Conservation (phyloP, 2,329 filamentous ascomycete species). For the Neophaeococcomyces aloes region DNA sequence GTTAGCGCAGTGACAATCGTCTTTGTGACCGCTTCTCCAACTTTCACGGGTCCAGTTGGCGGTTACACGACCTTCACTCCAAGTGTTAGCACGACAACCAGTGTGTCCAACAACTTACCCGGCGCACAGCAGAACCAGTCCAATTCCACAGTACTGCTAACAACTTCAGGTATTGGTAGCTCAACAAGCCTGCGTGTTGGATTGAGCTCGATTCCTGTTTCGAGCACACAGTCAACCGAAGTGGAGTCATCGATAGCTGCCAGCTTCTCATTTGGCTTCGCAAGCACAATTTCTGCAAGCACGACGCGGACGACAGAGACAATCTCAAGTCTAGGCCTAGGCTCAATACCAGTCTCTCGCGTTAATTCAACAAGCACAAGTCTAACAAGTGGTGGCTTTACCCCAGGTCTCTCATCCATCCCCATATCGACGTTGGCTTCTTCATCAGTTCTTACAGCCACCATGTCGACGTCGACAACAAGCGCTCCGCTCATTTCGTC, state of each 20-base stretch:
- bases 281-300: not conserved
- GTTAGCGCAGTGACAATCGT: constrained; percentile 26
- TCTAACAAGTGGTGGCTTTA: not conserved
- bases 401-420: constrained; percentile 2
- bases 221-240: no score
- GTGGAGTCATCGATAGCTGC: not conserved
- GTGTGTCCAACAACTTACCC: no score
- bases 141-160: not conserved
- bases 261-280: not conserved
- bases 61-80: constrained; percentile 33
- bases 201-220: no score
- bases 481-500: not conserved
- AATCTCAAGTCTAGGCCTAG: not conserved
- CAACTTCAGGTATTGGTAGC: not conserved
- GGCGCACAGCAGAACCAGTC: constrained; percentile 7
- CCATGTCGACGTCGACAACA: not conserved
- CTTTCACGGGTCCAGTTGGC: constrained; percentile 40
- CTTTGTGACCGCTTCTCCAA: constrained; percentile 42
- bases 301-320: not conserved
- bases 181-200: not conserved
- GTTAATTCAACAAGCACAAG: not conserved
- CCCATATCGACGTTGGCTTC: not conserved
- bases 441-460: not conserved
- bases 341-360: constrained; percentile 1
- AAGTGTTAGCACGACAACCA: not conserved